phyloP scores from a whole-genome alignment of 371 early-diverging fungal species.

The Lichtheimia ramosa region DNA sequence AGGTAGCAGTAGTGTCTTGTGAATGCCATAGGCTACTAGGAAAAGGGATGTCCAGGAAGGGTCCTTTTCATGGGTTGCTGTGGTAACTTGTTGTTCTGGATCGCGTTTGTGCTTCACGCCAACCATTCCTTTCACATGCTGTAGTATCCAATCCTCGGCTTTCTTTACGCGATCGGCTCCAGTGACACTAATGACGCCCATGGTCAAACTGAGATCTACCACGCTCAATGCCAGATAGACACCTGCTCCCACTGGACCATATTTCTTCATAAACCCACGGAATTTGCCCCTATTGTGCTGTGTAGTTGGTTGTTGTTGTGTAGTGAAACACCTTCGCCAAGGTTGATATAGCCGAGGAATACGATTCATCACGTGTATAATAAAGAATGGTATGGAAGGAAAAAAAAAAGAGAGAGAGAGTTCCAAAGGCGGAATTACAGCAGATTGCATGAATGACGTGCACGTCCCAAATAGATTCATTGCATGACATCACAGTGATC shows the following conservation, averaged over 20 bases:
- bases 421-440: background rate
- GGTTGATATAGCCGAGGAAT: background rate
- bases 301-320: background rate
- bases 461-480: no score
- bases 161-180: constrained; percentile 30
- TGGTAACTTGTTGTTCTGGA: background rate
- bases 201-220: constrained; percentile 32
- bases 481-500: no score
- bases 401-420: background rate
- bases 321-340: background rate
- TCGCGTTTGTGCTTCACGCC: constrained; percentile 20
- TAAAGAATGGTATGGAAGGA: background rate
- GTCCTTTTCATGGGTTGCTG: constrained; percentile 4
- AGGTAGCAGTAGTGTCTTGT: constrained; percentile 36
- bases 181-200: constrained; percentile 25
- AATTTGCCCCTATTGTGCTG: constrained; percentile 9
- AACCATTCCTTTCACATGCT: constrained; percentile 18
- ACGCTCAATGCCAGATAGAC: constrained; percentile 28
- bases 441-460: background rate
- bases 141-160: constrained; percentile 24
- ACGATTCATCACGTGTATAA: background rate
- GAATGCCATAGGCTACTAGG: constrained; percentile 38
- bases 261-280: constrained; percentile 31
- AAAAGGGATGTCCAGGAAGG: constrained; percentile 28
- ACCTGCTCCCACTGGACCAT: constrained; percentile 31